Conservation (phyloP, 1,284 basidiomycete species). For the Meripilus lineatus region DNA sequence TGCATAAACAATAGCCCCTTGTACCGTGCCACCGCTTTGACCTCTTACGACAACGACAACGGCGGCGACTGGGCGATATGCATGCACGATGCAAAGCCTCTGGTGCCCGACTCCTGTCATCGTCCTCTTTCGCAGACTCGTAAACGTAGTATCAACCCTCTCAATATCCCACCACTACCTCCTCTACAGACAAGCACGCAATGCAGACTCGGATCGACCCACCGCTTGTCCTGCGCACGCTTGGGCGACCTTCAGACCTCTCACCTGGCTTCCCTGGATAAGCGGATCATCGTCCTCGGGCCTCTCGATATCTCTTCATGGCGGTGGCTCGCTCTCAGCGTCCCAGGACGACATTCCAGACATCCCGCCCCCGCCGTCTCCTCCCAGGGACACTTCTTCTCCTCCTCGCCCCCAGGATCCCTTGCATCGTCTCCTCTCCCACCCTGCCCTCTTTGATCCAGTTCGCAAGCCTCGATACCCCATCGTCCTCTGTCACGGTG, state of each 20-base stretch:
- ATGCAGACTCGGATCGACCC: slow-evolving; percentile 3
- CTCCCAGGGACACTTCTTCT: neutral
- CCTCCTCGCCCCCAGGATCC: slow-evolving; percentile 32
- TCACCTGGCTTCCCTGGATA: slow-evolving; percentile 12
- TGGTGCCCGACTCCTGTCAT: slow-evolving; percentile 56
- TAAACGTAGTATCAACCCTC: slow-evolving; percentile 60
- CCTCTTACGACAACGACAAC: too few species aligned
- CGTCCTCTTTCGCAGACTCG: slow-evolving; percentile 55
- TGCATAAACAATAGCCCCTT: too few species aligned
- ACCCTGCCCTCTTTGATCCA: slow-evolving; percentile 72
- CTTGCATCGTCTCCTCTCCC: slow-evolving; percentile 71
- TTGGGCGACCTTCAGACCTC: slow-evolving; percentile 13
- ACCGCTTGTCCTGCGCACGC: slow-evolving; percentile 7
- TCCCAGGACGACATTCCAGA: neutral
- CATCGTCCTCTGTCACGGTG: slow-evolving; percentile 94
- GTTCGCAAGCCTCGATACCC: slow-evolving; percentile 80
- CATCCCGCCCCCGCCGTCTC: neutral
- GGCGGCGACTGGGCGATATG: slow-evolving; percentile 9
- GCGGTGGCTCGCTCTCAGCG: neutral
- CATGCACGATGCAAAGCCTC: slow-evolving; percentile 44
- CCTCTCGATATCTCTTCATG: slow-evolving; percentile 7
- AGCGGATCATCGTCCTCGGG: slow-evolving; percentile 1
- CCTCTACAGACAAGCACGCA: slow-evolving; percentile 23
- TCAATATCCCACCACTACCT: slow-evolving; percentile 64
- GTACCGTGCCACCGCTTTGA: too few species aligned